Percentiles rank a stretch among this genome's conserved stretches.
These are phyloP conservation scores for Breynia disticha DNA, from an alignment of 441 rosid species.

Conservation along the genomic window DNA sequence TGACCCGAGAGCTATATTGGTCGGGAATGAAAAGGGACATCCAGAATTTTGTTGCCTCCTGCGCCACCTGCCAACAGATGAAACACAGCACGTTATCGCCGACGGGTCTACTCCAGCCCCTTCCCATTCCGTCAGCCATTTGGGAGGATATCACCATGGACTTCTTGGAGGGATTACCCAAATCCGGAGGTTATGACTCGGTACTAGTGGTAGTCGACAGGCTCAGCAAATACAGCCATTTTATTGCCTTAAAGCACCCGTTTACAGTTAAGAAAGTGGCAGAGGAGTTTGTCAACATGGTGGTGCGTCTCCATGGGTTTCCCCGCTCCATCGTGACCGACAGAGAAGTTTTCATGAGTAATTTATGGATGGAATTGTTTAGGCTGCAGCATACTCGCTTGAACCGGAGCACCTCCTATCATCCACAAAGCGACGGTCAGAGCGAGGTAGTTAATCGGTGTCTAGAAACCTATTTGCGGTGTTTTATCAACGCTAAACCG, in stretches of 20 bases:
- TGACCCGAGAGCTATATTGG: no score
- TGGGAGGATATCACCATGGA: slow-evolving; percentile 5
- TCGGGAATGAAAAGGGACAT: no score
- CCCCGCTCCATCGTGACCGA: background rate
- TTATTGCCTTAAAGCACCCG: background rate
- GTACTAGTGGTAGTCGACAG: slow-evolving; percentile 2
- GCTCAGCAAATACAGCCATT: background rate
- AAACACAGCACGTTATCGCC: background rate
- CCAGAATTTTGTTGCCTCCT: background rate
- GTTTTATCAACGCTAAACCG: background rate
- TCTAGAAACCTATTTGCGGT: background rate
- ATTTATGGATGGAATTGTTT: background rate
- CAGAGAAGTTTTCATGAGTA: background rate
- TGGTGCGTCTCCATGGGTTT: slow-evolving; percentile 3
- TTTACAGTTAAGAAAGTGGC: background rate
- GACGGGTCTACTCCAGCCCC: background rate
- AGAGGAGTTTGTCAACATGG: background rate
- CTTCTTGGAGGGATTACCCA: slow-evolving; percentile 2
- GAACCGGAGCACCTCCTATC: background rate
- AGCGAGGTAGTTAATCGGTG: background rate
- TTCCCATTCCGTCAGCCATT: background rate
- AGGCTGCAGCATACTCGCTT: background rate
- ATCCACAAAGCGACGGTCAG: background rate
- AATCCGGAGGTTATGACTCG: background rate
- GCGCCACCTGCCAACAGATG: background rate